These are phyloP conservation scores for Teratosphaeria viscida DNA, from an alignment of 2,329 filamentous ascomycete genomes.

Conservation along the genomic window DNA sequence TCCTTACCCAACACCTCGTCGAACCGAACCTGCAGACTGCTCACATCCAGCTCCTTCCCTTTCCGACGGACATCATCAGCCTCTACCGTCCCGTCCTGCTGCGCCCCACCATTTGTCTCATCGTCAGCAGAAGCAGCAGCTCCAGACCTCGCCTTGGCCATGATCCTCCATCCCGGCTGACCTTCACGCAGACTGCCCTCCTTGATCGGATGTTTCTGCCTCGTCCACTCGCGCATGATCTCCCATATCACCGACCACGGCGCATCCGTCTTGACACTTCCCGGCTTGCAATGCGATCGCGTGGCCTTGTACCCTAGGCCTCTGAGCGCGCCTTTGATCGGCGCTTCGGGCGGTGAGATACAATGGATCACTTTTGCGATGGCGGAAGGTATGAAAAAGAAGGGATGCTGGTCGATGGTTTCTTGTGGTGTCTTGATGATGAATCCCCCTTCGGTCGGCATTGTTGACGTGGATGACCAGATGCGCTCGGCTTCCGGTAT, in stretches of 20 bases:
- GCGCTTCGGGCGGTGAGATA: slow-evolving; percentile 65
- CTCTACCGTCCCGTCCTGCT: slow-evolving; percentile 12
- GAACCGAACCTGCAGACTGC: slow-evolving; percentile 57
- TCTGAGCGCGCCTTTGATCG: slow-evolving; percentile 69
- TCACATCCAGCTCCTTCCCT: slow-evolving; percentile 6
- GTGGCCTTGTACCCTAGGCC: slow-evolving; percentile 73
- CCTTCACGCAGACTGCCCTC: slow-evolving; percentile 57
- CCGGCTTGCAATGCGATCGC: slow-evolving; percentile 78
- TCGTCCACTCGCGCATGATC: slow-evolving; percentile 83
- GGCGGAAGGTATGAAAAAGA: slow-evolving; percentile 71
- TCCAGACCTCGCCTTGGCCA: slow-evolving; percentile 22
- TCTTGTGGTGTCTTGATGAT: slow-evolving; percentile 48
- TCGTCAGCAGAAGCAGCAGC: slow-evolving; percentile 22
- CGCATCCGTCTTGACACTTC: slow-evolving; percentile 87
- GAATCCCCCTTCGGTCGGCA: slow-evolving; percentile 5
- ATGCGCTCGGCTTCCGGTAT: slow-evolving; percentile 4
- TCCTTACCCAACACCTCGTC: slow-evolving; percentile 69
- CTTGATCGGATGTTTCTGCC: slow-evolving; percentile 69
- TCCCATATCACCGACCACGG: slow-evolving; percentile 87
- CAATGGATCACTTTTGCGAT: slow-evolving; percentile 71
- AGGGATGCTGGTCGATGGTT: slow-evolving; percentile 62
- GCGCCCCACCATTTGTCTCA: not conserved
- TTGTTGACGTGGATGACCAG: not conserved
- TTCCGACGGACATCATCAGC: not conserved
- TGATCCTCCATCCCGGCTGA: slow-evolving; percentile 61